Evolutionary conservation across 2,329 filamentous ascomycete genomes (phyloP).

Genomic region (Cordyceps pruinosa): DNA sequence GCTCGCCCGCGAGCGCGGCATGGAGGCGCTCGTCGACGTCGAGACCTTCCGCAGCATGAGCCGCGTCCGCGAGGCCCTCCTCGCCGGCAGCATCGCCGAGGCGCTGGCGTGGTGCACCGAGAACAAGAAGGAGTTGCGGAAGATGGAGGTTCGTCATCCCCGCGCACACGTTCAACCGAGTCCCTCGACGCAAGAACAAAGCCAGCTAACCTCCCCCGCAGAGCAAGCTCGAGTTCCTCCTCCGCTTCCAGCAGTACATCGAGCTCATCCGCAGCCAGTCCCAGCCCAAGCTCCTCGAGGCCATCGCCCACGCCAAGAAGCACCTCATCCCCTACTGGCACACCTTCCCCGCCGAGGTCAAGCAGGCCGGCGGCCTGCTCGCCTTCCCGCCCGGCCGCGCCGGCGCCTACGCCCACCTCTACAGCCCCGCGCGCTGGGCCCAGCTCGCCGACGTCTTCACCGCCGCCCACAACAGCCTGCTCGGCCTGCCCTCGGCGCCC

Average conservation of each 20-base stretch:
- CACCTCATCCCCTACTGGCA: slow-evolving; percentile 66
- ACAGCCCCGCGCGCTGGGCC: slow-evolving; percentile 65
- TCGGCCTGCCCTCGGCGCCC: slow-evolving; percentile 73
- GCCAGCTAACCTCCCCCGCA: slow-evolving; percentile 24
- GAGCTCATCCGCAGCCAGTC: slow-evolving; percentile 71
- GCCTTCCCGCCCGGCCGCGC: slow-evolving; percentile 56
- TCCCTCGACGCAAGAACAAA: not conserved
- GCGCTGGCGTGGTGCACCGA: slow-evolving; percentile 87
- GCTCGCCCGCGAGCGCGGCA: slow-evolving; percentile 66
- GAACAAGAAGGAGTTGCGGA: slow-evolving; percentile 86
- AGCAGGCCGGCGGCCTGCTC: slow-evolving; percentile 70
- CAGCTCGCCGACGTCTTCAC: slow-evolving; percentile 75
- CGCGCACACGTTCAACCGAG: not conserved
- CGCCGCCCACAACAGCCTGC: slow-evolving; percentile 76
- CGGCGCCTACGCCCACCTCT: slow-evolving; percentile 50
- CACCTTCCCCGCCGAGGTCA: slow-evolving; percentile 61
- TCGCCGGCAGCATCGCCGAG: slow-evolving; percentile 63
- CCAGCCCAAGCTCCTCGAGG: slow-evolving; percentile 61
- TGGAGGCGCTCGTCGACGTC: slow-evolving; percentile 79
- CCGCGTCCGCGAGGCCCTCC: slow-evolving; percentile 66
- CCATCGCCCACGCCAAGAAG: slow-evolving; percentile 74
- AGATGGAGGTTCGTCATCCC: slow-evolving; percentile 59
- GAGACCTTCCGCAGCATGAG: slow-evolving; percentile 81
- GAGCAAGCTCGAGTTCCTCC: slow-evolving; percentile 85
- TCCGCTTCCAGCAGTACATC: slow-evolving; percentile 90